Percentiles rank a stretch among this genome's conserved stretches.
Conservation (phyloP, 129 eudicot genomes). For the Centella asiatica region DNA sequence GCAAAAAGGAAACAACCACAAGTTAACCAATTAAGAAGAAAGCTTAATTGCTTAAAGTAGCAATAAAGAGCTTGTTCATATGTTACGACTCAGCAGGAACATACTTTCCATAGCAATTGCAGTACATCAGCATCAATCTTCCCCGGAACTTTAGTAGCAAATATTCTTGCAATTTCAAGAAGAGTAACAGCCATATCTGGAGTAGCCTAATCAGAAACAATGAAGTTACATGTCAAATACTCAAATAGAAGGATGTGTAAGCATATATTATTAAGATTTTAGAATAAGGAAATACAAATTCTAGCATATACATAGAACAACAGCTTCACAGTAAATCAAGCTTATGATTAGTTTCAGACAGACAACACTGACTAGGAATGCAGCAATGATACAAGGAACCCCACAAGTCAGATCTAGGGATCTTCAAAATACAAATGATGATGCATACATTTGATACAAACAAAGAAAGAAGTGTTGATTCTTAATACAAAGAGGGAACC, state of each 20-base stretch:
- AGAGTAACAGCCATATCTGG: constrained; percentile 99
- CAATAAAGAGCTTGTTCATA: neutral
- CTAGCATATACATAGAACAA: neutral
- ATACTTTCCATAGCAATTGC: constrained; percentile 93
- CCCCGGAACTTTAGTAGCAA: constrained; percentile 99
- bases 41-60: no score
- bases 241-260: neutral
- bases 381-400: neutral
- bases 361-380: neutral
- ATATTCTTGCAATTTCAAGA: constrained; percentile 92
- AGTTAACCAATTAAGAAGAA: neutral
- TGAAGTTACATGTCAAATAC: neutral
- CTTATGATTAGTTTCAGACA: neutral
- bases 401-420: neutral
- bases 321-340: neutral
- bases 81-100: constrained; percentile 17
- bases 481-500: no score
- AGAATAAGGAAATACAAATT: neutral
- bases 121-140: constrained; percentile 98
- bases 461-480: no score
- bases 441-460: no score
- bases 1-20: neutral
- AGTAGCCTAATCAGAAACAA: constrained; percentile 58
- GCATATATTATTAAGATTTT: neutral
- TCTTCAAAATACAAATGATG: no score